These are phyloP conservation scores for Stagonosporopsis tanaceti DNA, from an alignment of 2,329 filamentous ascomycete species.

Conservation along the genomic window DNA sequence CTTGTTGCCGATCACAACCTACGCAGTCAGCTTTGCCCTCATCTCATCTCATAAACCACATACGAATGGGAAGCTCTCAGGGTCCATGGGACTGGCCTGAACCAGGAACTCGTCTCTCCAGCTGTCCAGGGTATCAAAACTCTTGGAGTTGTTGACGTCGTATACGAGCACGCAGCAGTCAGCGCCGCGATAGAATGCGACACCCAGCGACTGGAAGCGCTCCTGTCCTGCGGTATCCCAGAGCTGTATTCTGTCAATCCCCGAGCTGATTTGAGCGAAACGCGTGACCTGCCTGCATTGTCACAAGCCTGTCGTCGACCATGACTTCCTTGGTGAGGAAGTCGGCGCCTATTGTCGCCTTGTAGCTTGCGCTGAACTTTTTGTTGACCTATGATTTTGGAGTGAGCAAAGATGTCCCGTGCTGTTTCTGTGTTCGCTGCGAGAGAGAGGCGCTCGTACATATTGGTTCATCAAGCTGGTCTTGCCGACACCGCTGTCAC, in stretches of 20 bases:
- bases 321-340: conserved; percentile 98
- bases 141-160: conserved; percentile 99
- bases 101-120: conserved; percentile 99
- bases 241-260: conserved; percentile 65
- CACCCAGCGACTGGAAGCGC: conserved; percentile 94
- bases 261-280: conserved; percentile 8
- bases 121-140: conserved; percentile 96
- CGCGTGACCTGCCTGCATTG: conserved; percentile 82
- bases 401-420: conserved; percentile 17
- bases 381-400: conserved; percentile 85
- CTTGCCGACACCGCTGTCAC: conserved; percentile 98
- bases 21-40: conserved; percentile 23
- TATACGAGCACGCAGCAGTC: conserved; percentile 98
- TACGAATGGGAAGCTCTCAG: conserved; percentile 97
- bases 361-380: conserved; percentile 99
- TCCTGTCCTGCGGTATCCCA: conserved; percentile 99
- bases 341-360: conserved; percentile 98
- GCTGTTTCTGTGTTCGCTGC: neutral
- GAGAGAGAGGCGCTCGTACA: conserved; percentile 65
- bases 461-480: conserved; percentile 99
- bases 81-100: conserved; percentile 94
- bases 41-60: conserved; percentile 21
- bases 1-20: conserved; percentile 98
- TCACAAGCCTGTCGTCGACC: conserved; percentile 95
- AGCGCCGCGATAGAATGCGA: conserved; percentile 96